Evolutionary conservation across 225 moss, liverwort and hornwort genomes (phyloP).

Genomic region (Asterella californica): DNA sequence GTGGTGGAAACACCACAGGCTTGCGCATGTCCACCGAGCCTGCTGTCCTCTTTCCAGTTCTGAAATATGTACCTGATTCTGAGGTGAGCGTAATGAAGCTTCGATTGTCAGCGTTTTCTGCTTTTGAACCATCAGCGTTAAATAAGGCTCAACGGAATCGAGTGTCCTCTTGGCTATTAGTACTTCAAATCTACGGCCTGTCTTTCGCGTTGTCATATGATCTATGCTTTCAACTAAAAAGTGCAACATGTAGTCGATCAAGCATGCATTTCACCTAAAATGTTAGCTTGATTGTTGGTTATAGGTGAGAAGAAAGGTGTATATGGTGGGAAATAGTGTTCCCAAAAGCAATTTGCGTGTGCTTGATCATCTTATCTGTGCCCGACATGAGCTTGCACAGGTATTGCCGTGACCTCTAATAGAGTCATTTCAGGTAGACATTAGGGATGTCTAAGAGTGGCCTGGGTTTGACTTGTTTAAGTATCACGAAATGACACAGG

Average conservation of each 20-base stretch:
- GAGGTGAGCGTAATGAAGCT: conserved; percentile 48
- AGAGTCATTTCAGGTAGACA: background rate
- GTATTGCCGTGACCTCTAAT: conserved; percentile 28
- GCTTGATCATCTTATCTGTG: conserved; percentile 91
- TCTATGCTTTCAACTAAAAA: background rate
- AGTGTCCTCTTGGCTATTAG: background rate
- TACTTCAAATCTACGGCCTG: background rate
- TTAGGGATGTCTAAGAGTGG: background rate
- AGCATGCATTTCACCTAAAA: background rate
- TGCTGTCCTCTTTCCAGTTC: conserved; percentile 77
- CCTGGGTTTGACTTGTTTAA: background rate
- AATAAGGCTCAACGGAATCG: background rate
- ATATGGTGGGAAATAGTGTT: conserved; percentile 89
- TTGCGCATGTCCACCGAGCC: conserved; percentile 90
- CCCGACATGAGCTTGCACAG: conserved; percentile 95
- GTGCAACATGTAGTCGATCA: background rate
- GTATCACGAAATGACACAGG: background rate
- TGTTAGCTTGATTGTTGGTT: background rate
- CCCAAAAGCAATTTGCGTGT: conserved; percentile 94
- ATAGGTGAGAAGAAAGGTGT: conserved; percentile 86
- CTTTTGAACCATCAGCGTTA: background rate
- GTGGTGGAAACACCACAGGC: conserved; percentile 66
- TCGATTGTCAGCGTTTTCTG: background rate
- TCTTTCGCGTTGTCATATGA: background rate
- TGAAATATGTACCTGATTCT: conserved; percentile 80